Evolutionary conservation across 2,329 filamentous ascomycete genomes (phyloP), one percentile per base, ranked within the genome.

Genomic region (Fusarium nisikadoi): DNA sequence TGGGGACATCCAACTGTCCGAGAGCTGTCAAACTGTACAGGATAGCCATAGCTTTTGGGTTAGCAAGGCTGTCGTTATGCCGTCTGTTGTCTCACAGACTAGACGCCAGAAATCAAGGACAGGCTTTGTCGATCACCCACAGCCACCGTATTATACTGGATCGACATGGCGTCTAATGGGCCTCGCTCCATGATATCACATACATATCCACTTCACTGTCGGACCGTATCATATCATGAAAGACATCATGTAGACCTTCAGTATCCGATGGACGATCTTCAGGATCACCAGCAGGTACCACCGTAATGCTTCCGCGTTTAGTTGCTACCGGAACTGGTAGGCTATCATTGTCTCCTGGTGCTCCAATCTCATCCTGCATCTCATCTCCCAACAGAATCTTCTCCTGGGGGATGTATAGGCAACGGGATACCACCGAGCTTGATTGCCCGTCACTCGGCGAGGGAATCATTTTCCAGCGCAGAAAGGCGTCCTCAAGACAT

Each of bases 401-500:
- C 27, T 23, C n/a, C 41, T 39, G 42, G 71, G 52, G 50, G 31
- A 61, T 31, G 50, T 45, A 39, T 46, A 53, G 33, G 53, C 50
- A 29, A 62, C 43, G n/a, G 47, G 17, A 53, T 47, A n/a, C 35
- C 59, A 42, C 39, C 35, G 46, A 45, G n/a, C 64, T 62, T 29
- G 53, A 62, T 52, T 35, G 63, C 33, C 59, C 17, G 39, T 41
- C 29, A 29, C 50, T 31, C 31, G 41, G 54, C 41, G 46, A 60
- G 27, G 20, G 58, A 54, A 43, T 43, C 54, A n/a, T 38, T 45
- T 56, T 69, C 58, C 54, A 60, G 63, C 67, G 70, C 65, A 72
- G 61, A 68, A 68, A 55, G 43, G 53, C 60, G 71, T 74, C 64
- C 57, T 58, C 33, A 54, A 65, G 49, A 68, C 55, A 64, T 38